phyloP scores from a whole-genome alignment of 345 rosid genomes.

The Hypericum perforatum region DNA sequence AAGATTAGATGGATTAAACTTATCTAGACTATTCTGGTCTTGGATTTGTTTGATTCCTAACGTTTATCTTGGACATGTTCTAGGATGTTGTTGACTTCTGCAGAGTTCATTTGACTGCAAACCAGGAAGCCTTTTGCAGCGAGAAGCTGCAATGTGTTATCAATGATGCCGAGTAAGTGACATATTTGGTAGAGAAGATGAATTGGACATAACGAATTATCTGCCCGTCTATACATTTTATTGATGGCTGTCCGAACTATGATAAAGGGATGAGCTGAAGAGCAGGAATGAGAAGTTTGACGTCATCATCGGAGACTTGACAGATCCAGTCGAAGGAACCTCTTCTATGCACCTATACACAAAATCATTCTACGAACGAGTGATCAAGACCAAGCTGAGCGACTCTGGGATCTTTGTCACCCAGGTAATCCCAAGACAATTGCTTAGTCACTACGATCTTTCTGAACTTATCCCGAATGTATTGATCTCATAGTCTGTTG shows the following conservation, averaged over 20 bases:
- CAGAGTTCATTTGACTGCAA: constrained; percentile 6
- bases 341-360: constrained; percentile 16
- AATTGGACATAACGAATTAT: too few species aligned
- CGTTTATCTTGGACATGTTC: too few species aligned
- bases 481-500: too few species aligned
- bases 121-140: constrained; percentile 11
- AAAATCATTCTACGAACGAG: constrained; percentile 12
- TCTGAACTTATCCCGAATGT: too few species aligned
- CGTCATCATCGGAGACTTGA: constrained; percentile 14
- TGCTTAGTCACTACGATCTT: too few species aligned
- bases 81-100: constrained; percentile 16
- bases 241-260: too few species aligned
- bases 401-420: constrained; percentile 16
- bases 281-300: constrained; percentile 10
- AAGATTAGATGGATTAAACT: not conserved
- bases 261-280: constrained; percentile 9
- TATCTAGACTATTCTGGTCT: too few species aligned
- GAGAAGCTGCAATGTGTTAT: constrained; percentile 10
- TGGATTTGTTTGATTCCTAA: too few species aligned
- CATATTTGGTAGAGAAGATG: too few species aligned
- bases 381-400: constrained; percentile 11
- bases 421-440: constrained; percentile 1
- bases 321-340: constrained; percentile 16
- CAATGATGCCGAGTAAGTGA: constrained; percentile 11
- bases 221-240: too few species aligned